These are phyloP conservation scores for Cutaneotrichosporon sp. DNA, from an alignment of 1,284 basidiomycete genomes.

Conservation along the genomic window DNA sequence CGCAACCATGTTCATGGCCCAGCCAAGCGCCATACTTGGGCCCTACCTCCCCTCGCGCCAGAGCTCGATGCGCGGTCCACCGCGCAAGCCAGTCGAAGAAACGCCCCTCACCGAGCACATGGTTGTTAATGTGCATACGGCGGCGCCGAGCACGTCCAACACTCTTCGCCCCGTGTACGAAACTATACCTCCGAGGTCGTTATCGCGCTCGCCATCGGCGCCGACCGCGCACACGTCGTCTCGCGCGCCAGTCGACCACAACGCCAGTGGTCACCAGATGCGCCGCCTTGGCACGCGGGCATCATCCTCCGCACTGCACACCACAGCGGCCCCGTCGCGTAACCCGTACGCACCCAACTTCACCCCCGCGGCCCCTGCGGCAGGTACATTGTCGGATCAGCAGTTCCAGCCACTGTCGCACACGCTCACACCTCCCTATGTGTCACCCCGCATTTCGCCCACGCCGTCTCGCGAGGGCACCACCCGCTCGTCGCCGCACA, in stretches of 20 bases:
- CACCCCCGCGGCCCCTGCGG: not conserved
- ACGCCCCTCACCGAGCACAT: not conserved
- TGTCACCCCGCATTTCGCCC: not conserved
- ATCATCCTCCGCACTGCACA: not conserved
- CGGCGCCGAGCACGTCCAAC: too few relatives aligned
- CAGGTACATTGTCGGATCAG: too few relatives aligned
- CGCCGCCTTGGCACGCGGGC: not conserved
- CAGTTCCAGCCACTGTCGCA: too few relatives aligned
- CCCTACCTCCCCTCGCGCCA: slow-evolving; percentile 3
- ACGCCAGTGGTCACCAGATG: not conserved
- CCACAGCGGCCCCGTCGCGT: not conserved
- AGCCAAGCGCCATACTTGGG: not conserved
- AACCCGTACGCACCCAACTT: not conserved
- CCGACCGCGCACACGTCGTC: not conserved
- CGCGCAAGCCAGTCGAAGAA: not conserved
- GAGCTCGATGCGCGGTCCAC: slow-evolving; percentile 2
- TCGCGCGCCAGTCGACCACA: not conserved
- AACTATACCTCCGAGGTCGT: not conserved
- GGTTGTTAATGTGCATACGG: too few relatives aligned
- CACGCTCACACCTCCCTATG: not conserved
- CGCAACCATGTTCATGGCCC: slow-evolving; percentile 23
- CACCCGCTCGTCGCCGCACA: not conserved
- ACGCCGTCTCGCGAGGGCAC: not conserved
- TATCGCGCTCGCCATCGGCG: not conserved
- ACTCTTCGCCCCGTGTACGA: too few relatives aligned